Evolutionary conservation across 1,284 basidiomycete species (phyloP).

Genomic region (Rhodotorula sp.): DNA sequence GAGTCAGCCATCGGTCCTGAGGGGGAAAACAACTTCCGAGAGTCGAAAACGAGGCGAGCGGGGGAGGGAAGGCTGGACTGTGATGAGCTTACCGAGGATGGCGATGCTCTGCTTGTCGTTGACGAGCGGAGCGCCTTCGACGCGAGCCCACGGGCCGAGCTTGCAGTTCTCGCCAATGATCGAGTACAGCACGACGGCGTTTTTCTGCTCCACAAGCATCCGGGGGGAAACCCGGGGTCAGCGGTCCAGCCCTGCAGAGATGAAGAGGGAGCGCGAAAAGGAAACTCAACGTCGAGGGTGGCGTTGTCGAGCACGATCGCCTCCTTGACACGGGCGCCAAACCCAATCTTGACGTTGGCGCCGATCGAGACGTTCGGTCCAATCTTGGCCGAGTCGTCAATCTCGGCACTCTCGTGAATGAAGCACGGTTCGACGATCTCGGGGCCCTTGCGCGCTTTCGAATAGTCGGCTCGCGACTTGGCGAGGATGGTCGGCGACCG

Average conservation of each 20-base stretch:
- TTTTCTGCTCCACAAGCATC: conserved; percentile 45
- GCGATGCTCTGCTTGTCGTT: conserved; percentile 53
- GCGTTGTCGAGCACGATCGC: conserved; percentile 54
- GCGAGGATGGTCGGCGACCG: conserved; percentile 47
- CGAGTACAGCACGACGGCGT: conserved; percentile 53
- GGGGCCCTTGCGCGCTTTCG: conserved; percentile 35
- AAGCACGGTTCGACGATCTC: conserved; percentile 53
- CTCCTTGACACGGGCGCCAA: conserved; percentile 54
- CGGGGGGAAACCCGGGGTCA: not conserved
- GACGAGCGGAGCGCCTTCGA: conserved; percentile 50
- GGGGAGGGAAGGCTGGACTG: not conserved
- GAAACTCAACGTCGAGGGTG: conserved; percentile 48
- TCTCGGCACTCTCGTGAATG: conserved; percentile 52
- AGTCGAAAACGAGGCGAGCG: not conserved
- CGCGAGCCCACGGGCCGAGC: conserved; percentile 54
- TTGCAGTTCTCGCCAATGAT: conserved; percentile 52
- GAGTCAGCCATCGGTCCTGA: not conserved
- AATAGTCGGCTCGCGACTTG: conserved; percentile 39
- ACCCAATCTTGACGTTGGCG: conserved; percentile 50
- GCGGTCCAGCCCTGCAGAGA: not conserved
- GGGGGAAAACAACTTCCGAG: not conserved
- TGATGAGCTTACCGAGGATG: conserved; percentile 50
- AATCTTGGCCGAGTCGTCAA: conserved; percentile 53
- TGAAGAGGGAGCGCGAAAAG: not conserved
- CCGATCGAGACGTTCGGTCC: conserved; percentile 54